Base-by-base conservation (phyloP, 2,329 filamentous ascomycete species). In the Colletotrichum musicola region DNA sequence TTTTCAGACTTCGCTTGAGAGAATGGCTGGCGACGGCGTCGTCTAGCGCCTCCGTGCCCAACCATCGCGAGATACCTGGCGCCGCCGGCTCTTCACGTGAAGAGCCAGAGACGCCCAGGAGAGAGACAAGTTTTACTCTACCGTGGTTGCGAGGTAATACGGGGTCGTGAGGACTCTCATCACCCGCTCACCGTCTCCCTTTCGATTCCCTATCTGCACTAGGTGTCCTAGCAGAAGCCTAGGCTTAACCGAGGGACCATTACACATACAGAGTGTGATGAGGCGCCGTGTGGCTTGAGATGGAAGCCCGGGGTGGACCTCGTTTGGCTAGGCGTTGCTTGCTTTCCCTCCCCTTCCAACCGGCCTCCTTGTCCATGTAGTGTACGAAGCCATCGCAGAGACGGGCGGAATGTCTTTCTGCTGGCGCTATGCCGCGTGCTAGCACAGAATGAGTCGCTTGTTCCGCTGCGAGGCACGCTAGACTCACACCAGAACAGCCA, bases 401-500 rank as follows among this genome's bases (percentile, higher is more conserved):
- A 46, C 22, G 51, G 30, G 30, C 30, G 30, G 6, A 51, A 44
- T 49, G 58, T 53, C 51, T 46, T 42, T 25, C 18, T 40, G 60
- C 53, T 27, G 40, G 35, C 46, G 64, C 64, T 40, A 54, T 47
- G 54, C 54, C 64, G 64, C 60, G 64, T 68, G 64, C 64, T 59
- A 59, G 50, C 54, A 64, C 64, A 40, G 60, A 68, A 59, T 12
- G 49, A 59, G 53, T 64, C 22, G 64, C n/a, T 40, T 68, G 55
- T 66, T 64, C 61, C 64, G 64, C n/a, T 14, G 50, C 66, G 56
- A 56, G 51, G 50, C 55, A 62, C 62, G 66, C 66, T 69, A 69
- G 66, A 69, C 46, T 69, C 62, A 69, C 62, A 69, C 62, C 66
- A 69, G 66, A 69, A 69, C 62, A 25, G 44, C 50, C 55, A 46